These are phyloP conservation scores for Rosa multiflora DNA, from an alignment of 306 rosid genomes.

Conservation along the genomic window DNA sequence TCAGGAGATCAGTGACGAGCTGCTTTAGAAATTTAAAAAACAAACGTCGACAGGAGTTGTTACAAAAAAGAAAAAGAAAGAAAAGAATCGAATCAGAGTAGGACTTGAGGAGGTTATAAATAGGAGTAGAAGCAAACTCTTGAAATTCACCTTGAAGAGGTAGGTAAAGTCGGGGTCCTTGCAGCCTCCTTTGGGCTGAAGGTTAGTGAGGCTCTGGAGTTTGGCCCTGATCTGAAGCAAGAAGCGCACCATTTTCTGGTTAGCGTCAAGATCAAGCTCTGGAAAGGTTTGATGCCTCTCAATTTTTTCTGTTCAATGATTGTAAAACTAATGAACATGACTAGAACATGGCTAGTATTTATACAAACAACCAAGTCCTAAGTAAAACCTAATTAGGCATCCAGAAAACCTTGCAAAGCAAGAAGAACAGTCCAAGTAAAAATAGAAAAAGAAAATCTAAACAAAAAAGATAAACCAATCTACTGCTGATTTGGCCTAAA, in stretches of 20 bases:
- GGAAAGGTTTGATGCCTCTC: not conserved
- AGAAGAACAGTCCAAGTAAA: not conserved
- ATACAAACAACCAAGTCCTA: not conserved
- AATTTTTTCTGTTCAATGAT: not conserved
- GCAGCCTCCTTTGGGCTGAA: constrained; percentile 85
- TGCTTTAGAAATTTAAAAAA: not conserved
- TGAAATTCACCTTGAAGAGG: constrained; percentile 57
- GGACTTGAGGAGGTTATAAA: too few species aligned
- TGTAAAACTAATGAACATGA: not conserved
- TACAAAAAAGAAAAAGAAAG: too few species aligned
- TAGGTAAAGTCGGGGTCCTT: constrained; percentile 75
- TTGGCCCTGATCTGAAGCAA: constrained; percentile 62
- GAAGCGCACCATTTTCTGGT: constrained; percentile 59
- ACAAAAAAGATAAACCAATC: too few species aligned
- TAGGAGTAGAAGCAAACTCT: not conserved
- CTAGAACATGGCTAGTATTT: not conserved
- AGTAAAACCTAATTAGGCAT: not conserved
- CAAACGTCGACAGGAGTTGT: too few species aligned
- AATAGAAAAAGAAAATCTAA: not conserved
- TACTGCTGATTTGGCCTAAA: too few species aligned
- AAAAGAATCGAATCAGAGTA: too few species aligned
- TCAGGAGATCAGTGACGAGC: not conserved
- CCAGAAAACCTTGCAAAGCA: not conserved
- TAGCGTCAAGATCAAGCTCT: not conserved
- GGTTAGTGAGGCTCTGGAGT: constrained; percentile 74